Evolutionary conservation across 805 yeast genomes (phyloP), one percentile per base, ranked within the genome.

Genomic region (Kodamaea leandrae): DNA sequence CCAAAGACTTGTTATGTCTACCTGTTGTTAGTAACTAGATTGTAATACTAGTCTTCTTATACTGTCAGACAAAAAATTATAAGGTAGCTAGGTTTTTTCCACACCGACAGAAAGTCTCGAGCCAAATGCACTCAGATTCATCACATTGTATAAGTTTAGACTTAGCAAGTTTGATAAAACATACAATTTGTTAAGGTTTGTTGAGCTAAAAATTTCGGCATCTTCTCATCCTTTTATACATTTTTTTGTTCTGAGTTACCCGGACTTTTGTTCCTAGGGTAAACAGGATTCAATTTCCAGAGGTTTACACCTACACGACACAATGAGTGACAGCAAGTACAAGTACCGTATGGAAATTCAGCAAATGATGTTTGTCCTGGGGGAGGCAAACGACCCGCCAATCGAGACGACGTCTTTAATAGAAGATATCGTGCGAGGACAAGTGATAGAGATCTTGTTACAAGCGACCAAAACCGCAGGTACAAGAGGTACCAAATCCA

Each of bases 111-210:
- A 72, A 75, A 63, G 85, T 85, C 96, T 88, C 95, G 96, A 89
- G 96, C 96, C 96, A 89, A 89, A 89, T 89, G 96, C 96, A 87
- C 96, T 89, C 96, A 70, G 70, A 51, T 83, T 86, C 96, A 86
- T 86, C 96, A 86, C 78, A 47, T n/a, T n/a, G 64, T 25, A 39
- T 38, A 37, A 32, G 30, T n/a, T n/a, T 37, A 37, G 17, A 37
- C 24, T 24, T 17, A 17, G 32, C 26, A 20, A 34, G 15, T 7
- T 3, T 21, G 20, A 27, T 27, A 4, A 41, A 39, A 39, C 42
- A 29, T 39, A 39, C 42, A 39, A 24, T 39, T 38, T 30, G 24
- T 16, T n/a, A 18, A 30, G n/a, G 19, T 3, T 24, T 27, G 32
- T 13, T 36, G 41, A 38, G 26, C 25, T 26, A 37, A 34, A 32